Conservation (phyloP, 768 basidiomycete species). For the Suillus occidentalis region DNA sequence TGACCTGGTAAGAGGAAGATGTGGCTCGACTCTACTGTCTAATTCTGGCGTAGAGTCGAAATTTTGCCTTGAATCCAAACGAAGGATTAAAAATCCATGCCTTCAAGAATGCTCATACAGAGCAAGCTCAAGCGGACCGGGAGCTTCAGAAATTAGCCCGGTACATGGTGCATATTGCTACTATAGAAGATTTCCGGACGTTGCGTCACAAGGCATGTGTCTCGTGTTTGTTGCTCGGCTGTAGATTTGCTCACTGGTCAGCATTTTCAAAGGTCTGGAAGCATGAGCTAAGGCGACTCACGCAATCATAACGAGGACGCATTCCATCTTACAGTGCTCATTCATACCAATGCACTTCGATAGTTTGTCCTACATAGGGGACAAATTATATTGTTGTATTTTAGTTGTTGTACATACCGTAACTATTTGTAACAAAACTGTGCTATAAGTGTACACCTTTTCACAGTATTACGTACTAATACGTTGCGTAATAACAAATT, state of each 20-base stretch:
- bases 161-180: conserved; percentile 68
- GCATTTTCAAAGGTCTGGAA: conserved; percentile 34
- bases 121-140: conserved; percentile 60
- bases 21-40: neutral
- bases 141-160: conserved; percentile 65
- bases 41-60: conserved; percentile 53
- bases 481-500: neutral
- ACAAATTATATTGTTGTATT: neutral
- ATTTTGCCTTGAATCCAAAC: conserved; percentile 84
- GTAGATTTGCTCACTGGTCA: neutral
- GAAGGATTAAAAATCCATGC: conserved; percentile 83
- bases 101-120: conserved; percentile 76
- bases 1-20: conserved; percentile 57
- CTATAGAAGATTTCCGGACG: conserved; percentile 57
- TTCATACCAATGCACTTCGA: neutral
- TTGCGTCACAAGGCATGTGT: conserved; percentile 64
- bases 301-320: conserved; percentile 12
- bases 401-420: neutral
- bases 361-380: neutral
- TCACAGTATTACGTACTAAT: neutral
- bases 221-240: neutral
- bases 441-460: neutral
- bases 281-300: conserved; percentile 24
- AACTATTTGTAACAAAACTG: neutral
- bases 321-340: neutral